Conservation (phyloP, 306 rosid species). For the Comarum palustre region DNA sequence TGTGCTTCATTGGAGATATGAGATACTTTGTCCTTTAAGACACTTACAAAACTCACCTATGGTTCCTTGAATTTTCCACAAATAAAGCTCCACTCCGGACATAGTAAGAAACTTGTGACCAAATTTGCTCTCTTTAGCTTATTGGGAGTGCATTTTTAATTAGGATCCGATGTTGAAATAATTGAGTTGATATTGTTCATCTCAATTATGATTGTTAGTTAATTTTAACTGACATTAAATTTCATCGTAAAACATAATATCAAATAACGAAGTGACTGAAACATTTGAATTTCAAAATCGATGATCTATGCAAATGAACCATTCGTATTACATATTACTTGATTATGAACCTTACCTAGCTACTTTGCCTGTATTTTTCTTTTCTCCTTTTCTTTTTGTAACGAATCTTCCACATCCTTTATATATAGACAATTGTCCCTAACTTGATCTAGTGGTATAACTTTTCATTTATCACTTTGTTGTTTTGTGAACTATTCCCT, state of each 20-base stretch:
- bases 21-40: conserved; percentile 22
- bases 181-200: neutral
- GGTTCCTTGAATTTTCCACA: conserved; percentile 33
- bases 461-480: neutral
- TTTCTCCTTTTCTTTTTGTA: neutral
- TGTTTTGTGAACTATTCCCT: neutral
- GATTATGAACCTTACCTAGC: neutral
- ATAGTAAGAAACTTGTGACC: conserved; percentile 17
- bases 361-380: neutral
- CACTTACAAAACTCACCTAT: conserved; percentile 22
- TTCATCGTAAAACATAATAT: neutral
- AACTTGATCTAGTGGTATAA: neutral
- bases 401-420: neutral
- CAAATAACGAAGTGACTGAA: neutral
- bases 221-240: no score
- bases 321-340: neutral
- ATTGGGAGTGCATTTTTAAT: neutral
- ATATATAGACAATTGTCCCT: neutral
- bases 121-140: neutral
- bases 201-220: neutral
- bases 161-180: neutral
- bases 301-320: conserved; percentile 1
- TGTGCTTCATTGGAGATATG: neutral
- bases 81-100: conserved; percentile 1
- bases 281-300: neutral